phyloP scores from a whole-genome alignment of 2,329 filamentous ascomycete species.

The Aureobasidium sp. region DNA sequence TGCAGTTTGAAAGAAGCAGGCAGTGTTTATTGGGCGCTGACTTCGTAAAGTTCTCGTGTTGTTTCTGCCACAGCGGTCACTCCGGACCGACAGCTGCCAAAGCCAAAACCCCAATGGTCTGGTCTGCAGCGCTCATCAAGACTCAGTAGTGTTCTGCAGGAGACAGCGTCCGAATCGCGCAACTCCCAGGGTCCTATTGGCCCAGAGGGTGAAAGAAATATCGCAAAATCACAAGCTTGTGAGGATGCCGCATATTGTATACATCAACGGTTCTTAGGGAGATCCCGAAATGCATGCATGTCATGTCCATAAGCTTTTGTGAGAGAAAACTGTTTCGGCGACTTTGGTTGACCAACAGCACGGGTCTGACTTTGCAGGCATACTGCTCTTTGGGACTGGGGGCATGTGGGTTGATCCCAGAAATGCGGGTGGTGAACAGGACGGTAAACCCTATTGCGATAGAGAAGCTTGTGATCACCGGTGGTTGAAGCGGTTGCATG shows the following conservation, averaged over 20 bases:
- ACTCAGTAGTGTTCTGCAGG: not conserved
- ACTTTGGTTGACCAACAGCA: not conserved
- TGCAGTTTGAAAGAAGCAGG: not conserved
- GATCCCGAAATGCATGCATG: not conserved
- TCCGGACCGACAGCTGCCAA: not conserved
- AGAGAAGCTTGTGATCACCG: not conserved
- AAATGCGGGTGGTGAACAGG: conserved; percentile 5
- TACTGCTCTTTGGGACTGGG: not conserved
- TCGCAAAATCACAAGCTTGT: not conserved
- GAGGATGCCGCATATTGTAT: not conserved
- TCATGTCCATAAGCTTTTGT: conserved; percentile 9
- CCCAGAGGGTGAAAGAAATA: not conserved
- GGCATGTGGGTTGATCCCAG: not conserved
- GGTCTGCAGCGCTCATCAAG: not conserved
- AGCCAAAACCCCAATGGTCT: not conserved
- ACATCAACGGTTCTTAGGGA: not conserved
- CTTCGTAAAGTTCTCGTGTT: not conserved
- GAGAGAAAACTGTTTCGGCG: not conserved
- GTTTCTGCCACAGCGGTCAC: not conserved
- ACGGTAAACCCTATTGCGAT: not conserved
- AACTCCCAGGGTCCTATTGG: not conserved
- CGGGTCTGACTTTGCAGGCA: not conserved
- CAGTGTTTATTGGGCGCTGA: not conserved
- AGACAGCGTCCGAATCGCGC: not conserved
- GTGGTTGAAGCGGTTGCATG: not conserved